Percentiles rank a stretch among this genome's conserved stretches.
Evolutionary conservation across 2,329 filamentous ascomycete species (phyloP).

Genomic region (Lachnellula willkommii): DNA sequence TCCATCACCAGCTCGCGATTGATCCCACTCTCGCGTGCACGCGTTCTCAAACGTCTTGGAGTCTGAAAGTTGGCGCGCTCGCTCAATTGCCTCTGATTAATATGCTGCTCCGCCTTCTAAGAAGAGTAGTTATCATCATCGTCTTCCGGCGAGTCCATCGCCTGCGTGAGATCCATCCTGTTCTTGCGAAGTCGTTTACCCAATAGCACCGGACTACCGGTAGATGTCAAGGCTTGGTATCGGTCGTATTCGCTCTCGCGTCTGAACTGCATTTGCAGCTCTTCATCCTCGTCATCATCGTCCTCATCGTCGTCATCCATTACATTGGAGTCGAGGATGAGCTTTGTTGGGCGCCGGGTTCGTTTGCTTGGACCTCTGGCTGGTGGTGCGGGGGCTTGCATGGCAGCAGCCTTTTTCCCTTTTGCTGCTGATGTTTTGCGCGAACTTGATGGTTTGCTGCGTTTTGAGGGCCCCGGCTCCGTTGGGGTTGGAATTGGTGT

Average conservation of each 20-base stretch:
- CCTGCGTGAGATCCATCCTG: constrained; percentile 7
- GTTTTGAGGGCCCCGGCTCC: background rate
- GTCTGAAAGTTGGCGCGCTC: too few relatives aligned
- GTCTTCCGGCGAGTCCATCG: constrained; percentile 4
- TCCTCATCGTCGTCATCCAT: constrained; percentile 15
- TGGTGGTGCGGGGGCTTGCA: constrained; percentile 1
- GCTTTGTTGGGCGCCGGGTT: constrained; percentile 14
- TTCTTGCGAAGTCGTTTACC: constrained; percentile 26
- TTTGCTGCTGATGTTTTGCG: background rate
- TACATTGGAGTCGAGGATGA: constrained; percentile 7
- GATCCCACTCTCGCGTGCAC: too few relatives aligned
- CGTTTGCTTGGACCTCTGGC: constrained; percentile 18
- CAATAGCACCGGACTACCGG: constrained; percentile 17
- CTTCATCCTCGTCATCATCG: constrained; percentile 15
- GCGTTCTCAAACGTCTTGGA: too few relatives aligned
- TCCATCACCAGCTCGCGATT: too few relatives aligned
- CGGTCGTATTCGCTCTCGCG: constrained; percentile 26
- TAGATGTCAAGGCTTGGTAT: constrained; percentile 25
- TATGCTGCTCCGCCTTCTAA: background rate
- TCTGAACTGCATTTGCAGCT: constrained; percentile 14
- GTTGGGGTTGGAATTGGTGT: background rate
- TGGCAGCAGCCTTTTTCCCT: constrained; percentile 1
- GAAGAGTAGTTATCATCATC: constrained; percentile 4
- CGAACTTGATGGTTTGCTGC: background rate
- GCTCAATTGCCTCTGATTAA: too few relatives aligned